A percentile compares a stretch with the other conserved stretches of the same genome.
Evolutionary conservation across 768 basidiomycete genomes (phyloP).

Genomic region (Termitomyces titanicus): DNA sequence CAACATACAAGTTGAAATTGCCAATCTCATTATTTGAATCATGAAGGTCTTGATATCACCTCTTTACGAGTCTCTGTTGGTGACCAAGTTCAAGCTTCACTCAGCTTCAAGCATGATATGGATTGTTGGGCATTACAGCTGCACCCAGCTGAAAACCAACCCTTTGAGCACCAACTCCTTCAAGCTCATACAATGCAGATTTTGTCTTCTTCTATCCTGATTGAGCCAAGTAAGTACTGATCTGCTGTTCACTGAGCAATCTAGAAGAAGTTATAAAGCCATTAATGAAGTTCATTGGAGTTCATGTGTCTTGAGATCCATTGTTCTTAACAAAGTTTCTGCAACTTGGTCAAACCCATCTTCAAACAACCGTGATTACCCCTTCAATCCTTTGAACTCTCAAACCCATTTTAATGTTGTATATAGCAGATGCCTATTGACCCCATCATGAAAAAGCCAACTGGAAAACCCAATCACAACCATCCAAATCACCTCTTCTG

Average conservation of each 20-base stretch:
- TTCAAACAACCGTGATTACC: conserved; percentile 45
- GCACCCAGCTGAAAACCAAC: conserved; percentile 65
- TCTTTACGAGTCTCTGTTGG: conserved; percentile 54
- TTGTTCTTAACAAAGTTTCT: conserved; percentile 77
- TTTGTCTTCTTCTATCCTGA: conserved; percentile 91
- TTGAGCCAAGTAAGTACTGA: conserved; percentile 71
- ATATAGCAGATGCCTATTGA: conserved; percentile 42
- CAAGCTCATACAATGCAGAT: conserved; percentile 63
- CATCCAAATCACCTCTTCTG: conserved; percentile 75
- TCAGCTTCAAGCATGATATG: conserved; percentile 62
- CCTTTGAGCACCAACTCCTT: conserved; percentile 75
- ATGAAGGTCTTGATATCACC: conserved; percentile 65
- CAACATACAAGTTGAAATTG: conserved; percentile 75
- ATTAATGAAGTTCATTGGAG: conserved; percentile 73
- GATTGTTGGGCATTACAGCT: conserved; percentile 48
- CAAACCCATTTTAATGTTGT: not conserved
- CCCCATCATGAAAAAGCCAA: conserved; percentile 56
- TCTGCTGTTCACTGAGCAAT: conserved; percentile 63
- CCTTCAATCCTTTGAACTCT: not conserved
- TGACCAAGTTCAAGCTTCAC: conserved; percentile 57
- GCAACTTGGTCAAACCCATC: conserved; percentile 67
- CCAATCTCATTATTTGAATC: conserved; percentile 80
- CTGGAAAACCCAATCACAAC: conserved; percentile 49
- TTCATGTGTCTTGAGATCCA: conserved; percentile 78
- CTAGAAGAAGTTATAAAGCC: conserved; percentile 74